Evolutionary conservation across 345 rosid species (phyloP).

Genomic region (Microcos paniculata): DNA sequence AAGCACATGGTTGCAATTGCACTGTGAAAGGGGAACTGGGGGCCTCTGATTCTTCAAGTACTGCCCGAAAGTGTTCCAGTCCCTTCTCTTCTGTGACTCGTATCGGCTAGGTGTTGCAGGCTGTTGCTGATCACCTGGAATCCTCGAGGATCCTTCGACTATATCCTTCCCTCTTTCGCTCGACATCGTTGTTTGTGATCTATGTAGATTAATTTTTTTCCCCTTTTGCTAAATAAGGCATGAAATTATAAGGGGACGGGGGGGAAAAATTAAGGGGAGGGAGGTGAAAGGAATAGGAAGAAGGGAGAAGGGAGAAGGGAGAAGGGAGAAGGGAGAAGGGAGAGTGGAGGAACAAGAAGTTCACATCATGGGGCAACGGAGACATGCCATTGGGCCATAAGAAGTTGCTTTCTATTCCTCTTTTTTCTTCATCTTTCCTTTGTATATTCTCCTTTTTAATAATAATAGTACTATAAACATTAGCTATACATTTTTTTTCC

Average conservation of each 20-base stretch:
- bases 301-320: neutral
- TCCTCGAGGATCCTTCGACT: conserved; percentile 33
- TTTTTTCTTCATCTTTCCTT: conserved; percentile 6
- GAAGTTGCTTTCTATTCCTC: conserved; percentile 26
- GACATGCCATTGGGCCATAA: conserved; percentile 49
- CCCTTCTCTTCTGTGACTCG: conserved; percentile 66
- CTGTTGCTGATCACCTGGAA: conserved; percentile 20
- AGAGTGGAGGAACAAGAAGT: conserved; percentile 34
- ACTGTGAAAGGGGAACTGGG: conserved; percentile 50
- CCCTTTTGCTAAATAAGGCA: conserved; percentile 29
- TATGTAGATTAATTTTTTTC: conserved; percentile 15
- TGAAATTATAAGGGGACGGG: conserved; percentile 14
- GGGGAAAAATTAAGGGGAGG: neutral
- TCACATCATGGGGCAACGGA: conserved; percentile 36
- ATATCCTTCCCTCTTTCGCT: conserved; percentile 48
- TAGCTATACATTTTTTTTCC: conserved; percentile 18
- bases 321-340: neutral
- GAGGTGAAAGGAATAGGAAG: conserved; percentile 40
- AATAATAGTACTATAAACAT: neutral
- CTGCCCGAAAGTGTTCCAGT: conserved; percentile 72
- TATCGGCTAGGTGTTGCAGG: conserved; percentile 52
- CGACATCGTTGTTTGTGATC: conserved; percentile 26
- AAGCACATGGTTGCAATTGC: conserved; percentile 57
- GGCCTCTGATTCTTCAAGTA: conserved; percentile 63
- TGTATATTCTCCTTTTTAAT: neutral